phyloP scores from a whole-genome alignment of 768 basidiomycete genomes.

The Mycena venus region DNA sequence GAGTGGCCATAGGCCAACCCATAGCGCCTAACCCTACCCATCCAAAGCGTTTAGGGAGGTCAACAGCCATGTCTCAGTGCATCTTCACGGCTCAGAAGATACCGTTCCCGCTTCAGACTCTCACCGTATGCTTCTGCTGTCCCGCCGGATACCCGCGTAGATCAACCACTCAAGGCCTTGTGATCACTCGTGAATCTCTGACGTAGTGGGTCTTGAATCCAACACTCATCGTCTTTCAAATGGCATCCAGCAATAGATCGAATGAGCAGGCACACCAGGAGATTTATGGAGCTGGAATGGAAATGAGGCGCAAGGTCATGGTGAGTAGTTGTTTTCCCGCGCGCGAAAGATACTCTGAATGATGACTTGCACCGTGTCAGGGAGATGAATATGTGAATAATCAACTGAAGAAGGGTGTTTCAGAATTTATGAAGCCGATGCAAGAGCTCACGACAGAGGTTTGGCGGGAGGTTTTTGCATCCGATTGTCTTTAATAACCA shows the following conservation, averaged over 20 bases:
- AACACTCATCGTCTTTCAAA: constrained; percentile 17
- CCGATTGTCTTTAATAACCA: background rate
- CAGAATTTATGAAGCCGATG: constrained; percentile 63
- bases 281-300: constrained; percentile 57
- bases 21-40: constrained; percentile 59
- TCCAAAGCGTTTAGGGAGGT: constrained; percentile 44
- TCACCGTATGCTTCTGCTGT: constrained; percentile 18
- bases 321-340: constrained; percentile 34
- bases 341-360: background rate
- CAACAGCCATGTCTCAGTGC: constrained; percentile 26
- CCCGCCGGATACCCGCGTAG: constrained; percentile 22
- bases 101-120: background rate
- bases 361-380: constrained; percentile 37
- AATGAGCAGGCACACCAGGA: constrained; percentile 55
- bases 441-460: constrained; percentile 60
- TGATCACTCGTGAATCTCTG: background rate
- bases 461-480: too few species aligned
- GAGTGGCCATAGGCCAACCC: constrained; percentile 59
- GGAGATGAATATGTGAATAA: constrained; percentile 59
- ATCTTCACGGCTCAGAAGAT: background rate
- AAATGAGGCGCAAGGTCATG: constrained; percentile 57
- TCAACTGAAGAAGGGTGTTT: constrained; percentile 54
- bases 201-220: background rate
- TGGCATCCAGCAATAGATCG: constrained; percentile 39
- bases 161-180: background rate